These are phyloP conservation scores for Colletotrichum scovillei DNA, from an alignment of 2,329 filamentous ascomycete species.

Conservation along the genomic window DNA sequence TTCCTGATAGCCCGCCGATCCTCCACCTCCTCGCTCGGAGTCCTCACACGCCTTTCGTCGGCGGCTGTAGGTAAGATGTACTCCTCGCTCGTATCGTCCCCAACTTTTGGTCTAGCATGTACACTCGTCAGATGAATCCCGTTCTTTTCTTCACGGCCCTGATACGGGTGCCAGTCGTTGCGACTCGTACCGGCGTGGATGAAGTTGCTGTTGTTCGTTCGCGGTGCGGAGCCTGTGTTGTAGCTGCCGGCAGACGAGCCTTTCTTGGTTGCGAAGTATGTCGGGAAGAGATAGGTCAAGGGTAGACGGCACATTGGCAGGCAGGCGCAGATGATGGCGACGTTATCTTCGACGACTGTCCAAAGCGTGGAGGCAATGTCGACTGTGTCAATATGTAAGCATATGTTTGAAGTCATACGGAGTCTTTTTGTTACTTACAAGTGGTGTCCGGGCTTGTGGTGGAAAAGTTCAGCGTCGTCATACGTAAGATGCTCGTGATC, in stretches of 20 bases:
- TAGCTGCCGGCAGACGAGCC: conserved; percentile 26
- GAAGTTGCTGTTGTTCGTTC: conserved; percentile 19
- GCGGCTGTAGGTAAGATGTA: conserved; percentile 44
- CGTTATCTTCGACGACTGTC: conserved; percentile 40
- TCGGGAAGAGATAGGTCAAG: conserved; percentile 50
- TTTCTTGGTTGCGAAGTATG: conserved; percentile 42
- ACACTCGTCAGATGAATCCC: conserved; percentile 43
- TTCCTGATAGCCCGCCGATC: conserved; percentile 46
- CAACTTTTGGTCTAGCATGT: conserved; percentile 31
- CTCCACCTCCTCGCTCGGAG: conserved; percentile 28
- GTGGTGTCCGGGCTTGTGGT: conserved; percentile 51
- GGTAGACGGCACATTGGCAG: conserved; percentile 48
- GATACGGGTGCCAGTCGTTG: conserved; percentile 47
- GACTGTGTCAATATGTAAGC: conserved; percentile 40
- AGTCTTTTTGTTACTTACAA: conserved; percentile 41
- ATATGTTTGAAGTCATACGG: not conserved
- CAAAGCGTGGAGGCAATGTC: conserved; percentile 40
- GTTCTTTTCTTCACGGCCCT: conserved; percentile 44
- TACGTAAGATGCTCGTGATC: conserved; percentile 55
- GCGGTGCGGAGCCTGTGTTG: conserved; percentile 19
- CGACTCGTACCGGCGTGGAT: conserved; percentile 38
- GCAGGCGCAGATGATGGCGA: conserved; percentile 41
- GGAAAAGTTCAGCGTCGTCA: conserved; percentile 52
- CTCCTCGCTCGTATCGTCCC: conserved; percentile 48
- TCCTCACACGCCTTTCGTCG: conserved; percentile 15